A percentile compares a stretch with the other conserved stretches of the same genome.
These are phyloP conservation scores for Trichoderma parareesei DNA, from an alignment of 495 filamentous ascomycete genomes.

Conservation along the genomic window DNA sequence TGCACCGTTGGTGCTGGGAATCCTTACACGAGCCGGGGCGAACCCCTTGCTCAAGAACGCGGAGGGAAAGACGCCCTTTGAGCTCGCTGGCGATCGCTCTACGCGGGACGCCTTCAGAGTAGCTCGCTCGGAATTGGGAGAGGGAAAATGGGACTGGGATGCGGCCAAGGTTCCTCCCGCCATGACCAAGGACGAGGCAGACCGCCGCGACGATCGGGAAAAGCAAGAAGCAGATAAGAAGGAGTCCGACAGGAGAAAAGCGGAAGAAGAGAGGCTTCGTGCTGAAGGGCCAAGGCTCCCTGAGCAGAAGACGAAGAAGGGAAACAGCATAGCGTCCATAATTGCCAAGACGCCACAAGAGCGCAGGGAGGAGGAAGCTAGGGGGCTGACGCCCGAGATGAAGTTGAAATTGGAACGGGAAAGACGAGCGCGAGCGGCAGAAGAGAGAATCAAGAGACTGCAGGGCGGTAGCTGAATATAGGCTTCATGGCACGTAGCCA, in stretches of 20 bases:
- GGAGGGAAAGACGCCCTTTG: conserved; percentile 70
- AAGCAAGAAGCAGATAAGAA: conserved; percentile 41
- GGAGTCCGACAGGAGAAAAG: conserved; percentile 56
- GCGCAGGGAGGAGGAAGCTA: conserved; percentile 69
- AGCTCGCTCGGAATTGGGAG: conserved; percentile 73
- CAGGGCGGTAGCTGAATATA: conserved; percentile 24
- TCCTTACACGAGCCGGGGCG: conserved; percentile 66
- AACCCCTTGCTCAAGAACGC: conserved; percentile 66
- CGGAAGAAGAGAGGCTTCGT: conserved; percentile 54
- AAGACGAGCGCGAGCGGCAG: conserved; percentile 73
- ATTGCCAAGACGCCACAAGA: conserved; percentile 62
- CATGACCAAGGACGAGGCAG: conserved; percentile 59
- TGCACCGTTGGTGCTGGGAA: conserved; percentile 60
- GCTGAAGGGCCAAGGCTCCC: conserved; percentile 38
- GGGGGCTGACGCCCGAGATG: conserved; percentile 80
- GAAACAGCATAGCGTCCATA: conserved; percentile 35
- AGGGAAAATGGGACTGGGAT: conserved; percentile 72
- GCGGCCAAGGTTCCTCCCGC: conserved; percentile 53
- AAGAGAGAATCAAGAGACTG: conserved; percentile 72
- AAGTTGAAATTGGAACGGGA: conserved; percentile 72
- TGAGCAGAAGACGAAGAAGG: conserved; percentile 30
- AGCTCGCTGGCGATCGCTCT: conserved; percentile 74
- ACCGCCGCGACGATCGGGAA: conserved; percentile 55
- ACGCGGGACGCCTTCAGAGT: conserved; percentile 91
- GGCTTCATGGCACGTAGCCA: no score